These are phyloP conservation scores for Aspergillus leporis DNA, from an alignment of 495 filamentous ascomycete genomes.

Conservation along the genomic window DNA sequence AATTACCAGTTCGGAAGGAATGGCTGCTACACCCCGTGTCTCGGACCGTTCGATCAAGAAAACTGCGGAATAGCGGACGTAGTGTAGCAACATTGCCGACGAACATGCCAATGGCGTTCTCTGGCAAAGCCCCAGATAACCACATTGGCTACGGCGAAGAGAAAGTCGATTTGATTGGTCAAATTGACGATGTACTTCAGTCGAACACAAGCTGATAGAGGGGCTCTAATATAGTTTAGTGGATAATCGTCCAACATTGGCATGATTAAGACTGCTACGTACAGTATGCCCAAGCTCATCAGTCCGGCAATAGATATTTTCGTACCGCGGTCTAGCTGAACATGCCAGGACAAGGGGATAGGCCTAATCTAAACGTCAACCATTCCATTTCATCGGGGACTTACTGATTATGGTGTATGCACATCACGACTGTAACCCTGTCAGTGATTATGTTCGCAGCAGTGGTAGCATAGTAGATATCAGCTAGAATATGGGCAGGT, in stretches of 20 bases:
- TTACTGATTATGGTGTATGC: conserved; percentile 1
- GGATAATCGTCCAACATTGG: no score
- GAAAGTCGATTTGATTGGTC: conserved; percentile 22
- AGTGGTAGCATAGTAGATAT: conserved; percentile 29
- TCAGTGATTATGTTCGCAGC: conserved; percentile 30
- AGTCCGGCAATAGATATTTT: conserved; percentile 48
- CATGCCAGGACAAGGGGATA: conserved; percentile 48
- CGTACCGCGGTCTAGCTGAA: conserved; percentile 46
- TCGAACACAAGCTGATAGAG: conserved; percentile 25
- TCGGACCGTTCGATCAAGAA: conserved; percentile 21
- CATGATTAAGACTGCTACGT: conserved; percentile 24
- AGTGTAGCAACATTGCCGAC: conserved; percentile 31
- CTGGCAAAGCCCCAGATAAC: conserved; percentile 33
- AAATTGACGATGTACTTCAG: conserved; percentile 29
- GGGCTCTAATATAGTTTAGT: conserved; percentile 14
- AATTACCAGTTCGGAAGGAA: conserved; percentile 12
- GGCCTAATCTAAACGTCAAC: conserved; percentile 27
- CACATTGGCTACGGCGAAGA: conserved; percentile 23
- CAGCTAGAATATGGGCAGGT: conserved; percentile 22
- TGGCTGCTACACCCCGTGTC: conserved; percentile 11
- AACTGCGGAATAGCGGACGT: conserved; percentile 26
- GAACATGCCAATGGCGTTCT: conserved; percentile 31
- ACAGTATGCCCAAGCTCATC: conserved; percentile 53
- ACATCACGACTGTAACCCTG: conserved; percentile 47
- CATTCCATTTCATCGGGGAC: not conserved